A percentile compares a stretch with the other conserved stretches of the same genome.
Conservation (phyloP, 805 yeast species). For the Yamadazyma paraphyllophila region DNA sequence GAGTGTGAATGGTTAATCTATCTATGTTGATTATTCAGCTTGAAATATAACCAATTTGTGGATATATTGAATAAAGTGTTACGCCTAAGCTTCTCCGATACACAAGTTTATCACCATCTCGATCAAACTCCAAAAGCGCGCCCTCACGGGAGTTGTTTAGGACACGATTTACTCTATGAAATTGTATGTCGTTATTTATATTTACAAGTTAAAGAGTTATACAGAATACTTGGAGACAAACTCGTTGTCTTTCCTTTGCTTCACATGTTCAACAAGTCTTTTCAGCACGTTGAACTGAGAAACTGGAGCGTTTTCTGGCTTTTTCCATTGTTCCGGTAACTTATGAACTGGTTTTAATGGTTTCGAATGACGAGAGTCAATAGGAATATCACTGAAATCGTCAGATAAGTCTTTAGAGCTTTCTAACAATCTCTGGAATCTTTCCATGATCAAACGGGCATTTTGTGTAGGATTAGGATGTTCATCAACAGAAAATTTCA, state of each 20-base stretch:
- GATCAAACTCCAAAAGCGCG: no score
- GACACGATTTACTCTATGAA: no score
- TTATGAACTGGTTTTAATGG: conserved; percentile 33
- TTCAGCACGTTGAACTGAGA: conserved; percentile 34
- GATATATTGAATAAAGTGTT: no score
- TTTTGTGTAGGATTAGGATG: conserved; percentile 83
- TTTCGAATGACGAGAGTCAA: conserved; percentile 72
- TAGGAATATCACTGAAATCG: conserved; percentile 72
- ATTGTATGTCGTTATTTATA: background rate
- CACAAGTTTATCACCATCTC: no score
- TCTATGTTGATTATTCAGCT: no score
- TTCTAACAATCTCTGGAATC: conserved; percentile 56
- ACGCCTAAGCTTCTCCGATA: no score
- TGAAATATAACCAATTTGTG: no score
- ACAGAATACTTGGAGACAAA: conserved; percentile 20
- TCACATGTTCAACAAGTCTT: conserved; percentile 32
- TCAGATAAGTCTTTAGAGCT: conserved; percentile 67
- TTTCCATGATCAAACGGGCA: conserved; percentile 66
- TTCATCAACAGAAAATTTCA: conserved; percentile 63
- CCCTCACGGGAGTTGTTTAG: no score
- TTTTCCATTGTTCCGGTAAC: conserved; percentile 80
- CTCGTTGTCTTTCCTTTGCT: conserved; percentile 29
- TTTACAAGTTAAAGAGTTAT: conserved; percentile 5
- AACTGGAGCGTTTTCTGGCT: conserved; percentile 65
- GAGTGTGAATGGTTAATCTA: no score